A percentile compares a stretch with the other conserved stretches of the same genome.
Conservation (phyloP, 495 filamentous ascomycete genomes). For the Penicillium crystallinum region DNA sequence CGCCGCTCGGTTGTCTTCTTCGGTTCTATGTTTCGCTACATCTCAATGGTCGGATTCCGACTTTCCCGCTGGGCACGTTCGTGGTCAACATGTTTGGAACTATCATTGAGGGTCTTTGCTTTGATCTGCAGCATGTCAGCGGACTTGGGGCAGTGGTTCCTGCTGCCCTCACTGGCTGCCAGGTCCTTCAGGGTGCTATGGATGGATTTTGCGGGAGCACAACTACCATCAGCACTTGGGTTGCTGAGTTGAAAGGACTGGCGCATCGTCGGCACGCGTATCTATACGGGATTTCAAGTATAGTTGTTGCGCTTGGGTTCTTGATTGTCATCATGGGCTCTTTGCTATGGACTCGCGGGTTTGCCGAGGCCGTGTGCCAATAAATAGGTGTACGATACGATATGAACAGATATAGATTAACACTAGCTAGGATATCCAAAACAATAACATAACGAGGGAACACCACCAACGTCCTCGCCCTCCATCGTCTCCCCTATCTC, state of each 20-base stretch:
- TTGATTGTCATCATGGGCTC: conserved; percentile 76
- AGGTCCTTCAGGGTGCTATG: conserved; percentile 75
- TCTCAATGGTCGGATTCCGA: conserved; percentile 59
- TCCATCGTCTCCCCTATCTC: not conserved
- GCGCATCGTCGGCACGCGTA: conserved; percentile 60
- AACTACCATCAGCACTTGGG: conserved; percentile 94
- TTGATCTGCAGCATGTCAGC: conserved; percentile 61
- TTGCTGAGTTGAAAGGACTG: conserved; percentile 69
- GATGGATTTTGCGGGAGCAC: conserved; percentile 90
- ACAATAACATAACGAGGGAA: not conserved
- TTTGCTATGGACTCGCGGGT: conserved; percentile 69
- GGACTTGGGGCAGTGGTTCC: conserved; percentile 19
- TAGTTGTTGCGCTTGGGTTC: conserved; percentile 57
- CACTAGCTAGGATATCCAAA: not conserved
- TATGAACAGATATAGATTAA: not conserved
- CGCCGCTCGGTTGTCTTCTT: conserved; percentile 71
- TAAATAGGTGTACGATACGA: conserved; percentile 3
- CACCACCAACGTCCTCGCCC: too few species aligned
- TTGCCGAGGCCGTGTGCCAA: conserved; percentile 45
- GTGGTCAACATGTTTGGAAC: conserved; percentile 77
- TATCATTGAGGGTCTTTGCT: conserved; percentile 57
- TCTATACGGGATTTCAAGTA: conserved; percentile 65
- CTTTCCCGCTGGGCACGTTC: conserved; percentile 90
- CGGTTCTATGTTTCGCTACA: conserved; percentile 63
- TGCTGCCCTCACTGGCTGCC: conserved; percentile 54